Conservation (phyloP, 2,329 filamentous ascomycete species). For the Xylariaceae sp. region DNA sequence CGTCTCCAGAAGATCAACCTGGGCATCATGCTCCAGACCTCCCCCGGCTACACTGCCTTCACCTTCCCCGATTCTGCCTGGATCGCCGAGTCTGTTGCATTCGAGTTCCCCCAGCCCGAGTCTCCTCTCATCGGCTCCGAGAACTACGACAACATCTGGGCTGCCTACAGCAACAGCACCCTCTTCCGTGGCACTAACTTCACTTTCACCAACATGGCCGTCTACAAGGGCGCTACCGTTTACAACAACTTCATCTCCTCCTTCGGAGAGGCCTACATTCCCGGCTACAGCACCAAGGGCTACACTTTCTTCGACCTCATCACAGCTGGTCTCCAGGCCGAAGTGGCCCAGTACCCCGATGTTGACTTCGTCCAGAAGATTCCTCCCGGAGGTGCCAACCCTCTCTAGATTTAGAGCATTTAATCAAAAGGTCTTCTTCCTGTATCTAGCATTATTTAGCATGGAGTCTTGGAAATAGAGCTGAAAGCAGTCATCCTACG, state of each 20-base stretch:
- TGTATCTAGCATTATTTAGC: slow-evolving; percentile 2
- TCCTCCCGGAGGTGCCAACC: slow-evolving; percentile 10
- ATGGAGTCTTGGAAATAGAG: too few species aligned
- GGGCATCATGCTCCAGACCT: slow-evolving; percentile 15
- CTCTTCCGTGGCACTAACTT: slow-evolving; percentile 14
- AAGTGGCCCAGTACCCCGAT: slow-evolving; percentile 8
- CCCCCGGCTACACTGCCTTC: slow-evolving; percentile 8
- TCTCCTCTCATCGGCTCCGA: slow-evolving; percentile 6
- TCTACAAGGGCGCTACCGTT: slow-evolving; percentile 10
- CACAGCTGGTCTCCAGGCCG: slow-evolving; percentile 3
- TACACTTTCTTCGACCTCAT: slow-evolving; percentile 9
- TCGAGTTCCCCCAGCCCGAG: slow-evolving; percentile 12
- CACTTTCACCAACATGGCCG: slow-evolving; percentile 16
- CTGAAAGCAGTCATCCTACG: too few species aligned
- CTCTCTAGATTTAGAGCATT: neutral
- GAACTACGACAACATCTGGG: slow-evolving; percentile 14
- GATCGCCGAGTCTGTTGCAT: slow-evolving; percentile 12
- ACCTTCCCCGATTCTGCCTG: slow-evolving; percentile 10
- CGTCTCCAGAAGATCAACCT: slow-evolving; percentile 15
- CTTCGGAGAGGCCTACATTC: slow-evolving; percentile 8
- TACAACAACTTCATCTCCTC: slow-evolving; percentile 12
- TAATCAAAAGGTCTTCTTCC: neutral
- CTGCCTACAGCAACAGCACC: slow-evolving; percentile 10
- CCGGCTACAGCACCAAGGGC: slow-evolving; percentile 6
- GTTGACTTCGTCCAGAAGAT: slow-evolving; percentile 13